Conservation (phyloP, 1,284 basidiomycete species). For the Crepidotus sp. region DNA sequence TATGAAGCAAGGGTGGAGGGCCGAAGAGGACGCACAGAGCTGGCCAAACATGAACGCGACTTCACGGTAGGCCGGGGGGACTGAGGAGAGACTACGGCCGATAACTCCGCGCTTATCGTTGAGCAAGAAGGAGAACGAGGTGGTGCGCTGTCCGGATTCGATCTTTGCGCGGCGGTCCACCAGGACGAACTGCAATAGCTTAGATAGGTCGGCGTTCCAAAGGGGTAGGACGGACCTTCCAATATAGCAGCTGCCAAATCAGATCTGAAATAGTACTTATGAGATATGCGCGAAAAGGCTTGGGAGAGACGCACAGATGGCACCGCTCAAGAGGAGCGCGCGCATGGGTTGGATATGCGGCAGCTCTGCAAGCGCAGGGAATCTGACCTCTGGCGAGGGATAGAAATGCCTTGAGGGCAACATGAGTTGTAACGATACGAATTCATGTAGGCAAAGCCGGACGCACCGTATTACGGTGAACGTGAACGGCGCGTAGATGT, state of each 20-base stretch:
- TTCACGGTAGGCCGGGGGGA: slow-evolving; percentile 57
- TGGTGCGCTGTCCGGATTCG: slow-evolving; percentile 77
- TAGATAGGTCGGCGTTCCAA: slow-evolving; percentile 1
- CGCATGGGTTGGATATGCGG: slow-evolving; percentile 53
- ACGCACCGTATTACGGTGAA: slow-evolving; percentile 82
- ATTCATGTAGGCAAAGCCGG: not conserved
- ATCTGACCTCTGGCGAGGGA: slow-evolving; percentile 62
- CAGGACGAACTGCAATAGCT: slow-evolving; percentile 58
- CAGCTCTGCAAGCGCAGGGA: slow-evolving; percentile 70
- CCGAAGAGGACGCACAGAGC: slow-evolving; percentile 44
- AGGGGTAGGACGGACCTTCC: slow-evolving; percentile 54
- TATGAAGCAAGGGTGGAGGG: not conserved
- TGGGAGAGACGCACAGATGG: slow-evolving; percentile 50
- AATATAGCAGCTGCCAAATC: slow-evolving; percentile 84
- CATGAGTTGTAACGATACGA: slow-evolving; percentile 8
- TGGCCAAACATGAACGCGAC: slow-evolving; percentile 79
- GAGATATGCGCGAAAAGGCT: slow-evolving; percentile 14
- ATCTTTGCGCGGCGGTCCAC: slow-evolving; percentile 81
- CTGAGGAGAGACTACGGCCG: slow-evolving; percentile 55
- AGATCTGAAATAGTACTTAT: slow-evolving; percentile 49
- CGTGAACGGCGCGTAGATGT: slow-evolving; percentile 80
- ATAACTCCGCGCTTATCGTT: slow-evolving; percentile 81
- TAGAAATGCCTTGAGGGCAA: slow-evolving; percentile 64
- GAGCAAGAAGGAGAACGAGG: slow-evolving; percentile 77
- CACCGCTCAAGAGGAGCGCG: slow-evolving; percentile 60